phyloP scores from a whole-genome alignment of 495 filamentous ascomycete species.

The Penicillium taxi region DNA sequence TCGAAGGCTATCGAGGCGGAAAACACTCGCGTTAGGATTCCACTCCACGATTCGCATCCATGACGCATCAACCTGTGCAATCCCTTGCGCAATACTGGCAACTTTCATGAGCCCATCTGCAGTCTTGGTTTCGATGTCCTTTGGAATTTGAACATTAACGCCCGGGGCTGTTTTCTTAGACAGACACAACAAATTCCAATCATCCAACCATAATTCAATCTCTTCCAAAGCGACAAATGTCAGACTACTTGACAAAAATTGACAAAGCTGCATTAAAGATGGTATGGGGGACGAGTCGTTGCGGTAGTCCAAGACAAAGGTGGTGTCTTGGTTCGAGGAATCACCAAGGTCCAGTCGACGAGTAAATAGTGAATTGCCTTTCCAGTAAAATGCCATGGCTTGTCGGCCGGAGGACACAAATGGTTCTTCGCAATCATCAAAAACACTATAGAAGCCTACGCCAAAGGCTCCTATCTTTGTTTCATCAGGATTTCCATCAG shows the following conservation, averaged over 20 bases:
- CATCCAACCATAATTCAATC: conserved; percentile 87
- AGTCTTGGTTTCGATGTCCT: conserved; percentile 71
- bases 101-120: conserved; percentile 81
- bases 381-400: conserved; percentile 99
- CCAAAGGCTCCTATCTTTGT: conserved; percentile 98
- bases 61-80: conserved; percentile 80
- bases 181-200: conserved; percentile 68
- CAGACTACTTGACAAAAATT: conserved; percentile 89
- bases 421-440: conserved; percentile 95
- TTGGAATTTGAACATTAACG: conserved; percentile 61
- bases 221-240: conserved; percentile 86
- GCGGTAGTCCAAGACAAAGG: conserved; percentile 87
- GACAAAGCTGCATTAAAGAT: conserved; percentile 71
- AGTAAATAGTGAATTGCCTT: conserved; percentile 88
- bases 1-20: conserved; percentile 31
- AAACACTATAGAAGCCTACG: conserved; percentile 97
- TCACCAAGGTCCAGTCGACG: conserved; percentile 63
- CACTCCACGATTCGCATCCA: conserved; percentile 87
- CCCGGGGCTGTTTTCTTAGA: conserved; percentile 78
- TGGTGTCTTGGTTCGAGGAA: conserved; percentile 61
- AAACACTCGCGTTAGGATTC: conserved; percentile 51
- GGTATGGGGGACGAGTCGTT: conserved; percentile 79
- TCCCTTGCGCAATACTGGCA: conserved; percentile 60
- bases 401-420: conserved; percentile 86
- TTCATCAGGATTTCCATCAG: conserved; percentile 96